Evolutionary conservation across 441 rosid species (phyloP).

Genomic region (Gossypium lobatum): DNA sequence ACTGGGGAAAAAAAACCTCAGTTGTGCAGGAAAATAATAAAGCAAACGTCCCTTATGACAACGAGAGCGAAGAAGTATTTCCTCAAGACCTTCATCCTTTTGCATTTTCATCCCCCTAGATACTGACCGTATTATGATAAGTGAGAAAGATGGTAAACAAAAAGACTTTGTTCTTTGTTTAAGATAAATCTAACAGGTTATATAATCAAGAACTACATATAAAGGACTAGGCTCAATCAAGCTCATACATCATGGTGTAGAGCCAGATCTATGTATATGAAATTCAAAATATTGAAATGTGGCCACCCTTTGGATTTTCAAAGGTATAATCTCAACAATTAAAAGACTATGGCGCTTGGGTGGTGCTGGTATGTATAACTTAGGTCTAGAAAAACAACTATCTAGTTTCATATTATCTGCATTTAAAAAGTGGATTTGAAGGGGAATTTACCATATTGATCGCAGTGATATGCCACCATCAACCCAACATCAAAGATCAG

Average conservation of each 20-base stretch:
- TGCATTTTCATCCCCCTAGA: constrained; percentile 43
- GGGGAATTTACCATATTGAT: constrained; percentile 61
- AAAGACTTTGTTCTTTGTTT: neutral
- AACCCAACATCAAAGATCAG: constrained; percentile 77
- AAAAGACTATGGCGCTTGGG: neutral
- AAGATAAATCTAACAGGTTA: neutral
- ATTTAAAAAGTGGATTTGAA: neutral
- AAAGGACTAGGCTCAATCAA: neutral
- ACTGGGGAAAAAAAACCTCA: constrained; percentile 32
- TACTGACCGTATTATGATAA: constrained; percentile 33
- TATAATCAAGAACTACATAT: neutral
- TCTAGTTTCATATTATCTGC: neutral
- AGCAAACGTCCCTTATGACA: constrained; percentile 93
- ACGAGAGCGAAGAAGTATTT: constrained; percentile 61
- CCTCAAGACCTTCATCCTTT: constrained; percentile 58
- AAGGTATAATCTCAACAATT: neutral
- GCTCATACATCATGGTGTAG: neutral
- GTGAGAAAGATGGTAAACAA: neutral
- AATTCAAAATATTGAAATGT: neutral
- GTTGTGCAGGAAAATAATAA: constrained; percentile 72
- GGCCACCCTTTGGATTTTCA: neutral
- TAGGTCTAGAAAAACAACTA: neutral
- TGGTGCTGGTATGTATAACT: neutral
- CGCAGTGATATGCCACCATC: constrained; percentile 88
- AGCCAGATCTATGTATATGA: neutral